Evolutionary conservation across 306 rosid species (phyloP).

Genomic region (Trichosanthes cucumerina): DNA sequence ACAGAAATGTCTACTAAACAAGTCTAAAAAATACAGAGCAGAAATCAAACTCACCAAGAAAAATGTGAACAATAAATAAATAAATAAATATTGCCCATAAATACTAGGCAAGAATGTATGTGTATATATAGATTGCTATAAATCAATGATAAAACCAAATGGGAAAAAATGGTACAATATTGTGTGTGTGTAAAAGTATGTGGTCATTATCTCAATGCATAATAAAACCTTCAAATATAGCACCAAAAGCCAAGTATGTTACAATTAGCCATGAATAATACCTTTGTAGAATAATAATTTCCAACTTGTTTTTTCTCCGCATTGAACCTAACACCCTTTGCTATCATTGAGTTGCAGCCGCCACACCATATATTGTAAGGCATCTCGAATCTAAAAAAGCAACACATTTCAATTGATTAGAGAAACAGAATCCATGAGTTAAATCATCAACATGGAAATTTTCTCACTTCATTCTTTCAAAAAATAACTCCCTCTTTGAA

Average conservation of each 20-base stretch:
- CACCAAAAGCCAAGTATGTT: not conserved
- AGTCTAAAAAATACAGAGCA: not conserved
- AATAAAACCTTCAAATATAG: not conserved
- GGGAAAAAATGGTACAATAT: not conserved
- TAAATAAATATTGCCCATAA: not conserved
- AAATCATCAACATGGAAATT: not conserved
- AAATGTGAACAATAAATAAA: not conserved
- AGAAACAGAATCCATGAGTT: not conserved
- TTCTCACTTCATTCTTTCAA: not conserved
- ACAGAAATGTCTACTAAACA: not conserved
- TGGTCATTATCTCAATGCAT: not conserved
- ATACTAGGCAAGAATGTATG: not conserved
- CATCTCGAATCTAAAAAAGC: constrained; percentile 76
- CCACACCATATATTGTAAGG: constrained; percentile 90
- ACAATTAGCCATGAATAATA: constrained; percentile 8
- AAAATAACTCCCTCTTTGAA: not conserved
- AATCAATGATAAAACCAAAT: not conserved
- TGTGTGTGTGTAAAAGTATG: not conserved
- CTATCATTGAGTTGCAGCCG: constrained; percentile 98
- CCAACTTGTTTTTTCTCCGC: constrained; percentile 98
- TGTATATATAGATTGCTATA: not conserved
- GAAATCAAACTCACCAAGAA: not conserved
- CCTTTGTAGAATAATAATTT: constrained; percentile 91
- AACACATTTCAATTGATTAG: not conserved
- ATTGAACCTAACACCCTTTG: constrained; percentile 90